These are phyloP conservation scores for Corrigiola litoralis DNA, from an alignment of 179 eudicot genomes.

Conservation along the genomic window DNA sequence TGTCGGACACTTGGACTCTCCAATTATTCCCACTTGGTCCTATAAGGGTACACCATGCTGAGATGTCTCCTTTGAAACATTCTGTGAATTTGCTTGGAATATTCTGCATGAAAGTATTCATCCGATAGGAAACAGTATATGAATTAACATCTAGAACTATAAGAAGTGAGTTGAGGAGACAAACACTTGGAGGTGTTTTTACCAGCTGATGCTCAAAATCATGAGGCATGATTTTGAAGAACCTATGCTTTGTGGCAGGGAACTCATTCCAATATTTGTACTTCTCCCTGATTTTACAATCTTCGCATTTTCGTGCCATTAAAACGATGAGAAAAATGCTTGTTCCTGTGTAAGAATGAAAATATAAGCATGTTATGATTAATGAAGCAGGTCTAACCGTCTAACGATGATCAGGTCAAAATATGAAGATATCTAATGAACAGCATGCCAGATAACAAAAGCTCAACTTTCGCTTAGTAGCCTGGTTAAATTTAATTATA, in stretches of 20 bases:
- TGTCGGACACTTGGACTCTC: constrained; percentile 15
- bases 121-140: not conserved
- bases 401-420: no score
- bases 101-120: not conserved
- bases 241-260: constrained; percentile 3
- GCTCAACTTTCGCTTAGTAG: no score
- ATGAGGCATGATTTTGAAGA: constrained; percentile 19
- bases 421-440: no score
- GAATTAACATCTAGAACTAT: not conserved
- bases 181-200: not conserved
- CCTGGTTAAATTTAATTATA: no score
- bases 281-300: not conserved
- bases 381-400: no score
- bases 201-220: constrained; percentile 25
- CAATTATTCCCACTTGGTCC: constrained; percentile 25
- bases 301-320: constrained; percentile 13
- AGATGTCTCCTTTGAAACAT: constrained; percentile 1
- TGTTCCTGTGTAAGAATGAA: no score
- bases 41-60: constrained; percentile 6
- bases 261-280: constrained; percentile 11
- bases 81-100: constrained; percentile 18
- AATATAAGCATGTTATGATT: no score
- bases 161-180: not conserved
- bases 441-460: no score
- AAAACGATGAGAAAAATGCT: not conserved